A percentile compares a stretch with the other conserved stretches of the same genome.
These are phyloP conservation scores for Trichophaea hybrida DNA, from an alignment of 2,329 filamentous ascomycete genomes.

Conservation along the genomic window DNA sequence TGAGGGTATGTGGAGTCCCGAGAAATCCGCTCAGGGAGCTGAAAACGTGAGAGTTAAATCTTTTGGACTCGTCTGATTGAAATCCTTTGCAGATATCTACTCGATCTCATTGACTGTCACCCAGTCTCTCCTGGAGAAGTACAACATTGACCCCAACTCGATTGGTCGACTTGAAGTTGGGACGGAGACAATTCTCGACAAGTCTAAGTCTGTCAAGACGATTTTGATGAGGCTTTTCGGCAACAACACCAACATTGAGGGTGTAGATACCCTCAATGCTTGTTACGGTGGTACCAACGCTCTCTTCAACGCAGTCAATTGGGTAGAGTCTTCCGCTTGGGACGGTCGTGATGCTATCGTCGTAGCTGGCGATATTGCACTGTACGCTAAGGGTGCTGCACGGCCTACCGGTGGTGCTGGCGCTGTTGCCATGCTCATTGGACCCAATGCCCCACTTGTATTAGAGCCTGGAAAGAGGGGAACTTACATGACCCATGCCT, in stretches of 20 bases:
- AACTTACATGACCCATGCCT: constrained; percentile 61
- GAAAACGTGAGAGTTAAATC: not conserved
- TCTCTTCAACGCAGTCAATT: constrained; percentile 70
- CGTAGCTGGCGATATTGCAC: constrained; percentile 66
- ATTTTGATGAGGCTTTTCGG: constrained; percentile 77
- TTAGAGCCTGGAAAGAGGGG: constrained; percentile 66
- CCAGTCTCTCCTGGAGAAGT: constrained; percentile 66
- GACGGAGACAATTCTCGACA: constrained; percentile 74
- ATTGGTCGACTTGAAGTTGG: constrained; percentile 73
- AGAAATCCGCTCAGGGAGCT: not conserved
- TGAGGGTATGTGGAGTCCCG: constrained; percentile 46
- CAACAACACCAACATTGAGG: constrained; percentile 72
- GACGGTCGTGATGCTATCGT: constrained; percentile 71
- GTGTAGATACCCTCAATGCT: constrained; percentile 69
- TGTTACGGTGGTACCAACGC: constrained; percentile 81
- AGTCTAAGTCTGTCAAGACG: constrained; percentile 82
- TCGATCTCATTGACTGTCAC: constrained; percentile 66
- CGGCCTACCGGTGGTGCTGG: constrained; percentile 70
- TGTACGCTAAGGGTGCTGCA: constrained; percentile 71
- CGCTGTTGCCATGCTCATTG: constrained; percentile 63
- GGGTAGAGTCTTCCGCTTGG: constrained; percentile 77
- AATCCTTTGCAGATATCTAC: constrained; percentile 57
- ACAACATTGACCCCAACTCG: constrained; percentile 63
- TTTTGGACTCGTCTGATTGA: not conserved
- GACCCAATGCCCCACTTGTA: constrained; percentile 61